Conservation (phyloP, 768 basidiomycete species). For the Hirschioporus abietinus region DNA sequence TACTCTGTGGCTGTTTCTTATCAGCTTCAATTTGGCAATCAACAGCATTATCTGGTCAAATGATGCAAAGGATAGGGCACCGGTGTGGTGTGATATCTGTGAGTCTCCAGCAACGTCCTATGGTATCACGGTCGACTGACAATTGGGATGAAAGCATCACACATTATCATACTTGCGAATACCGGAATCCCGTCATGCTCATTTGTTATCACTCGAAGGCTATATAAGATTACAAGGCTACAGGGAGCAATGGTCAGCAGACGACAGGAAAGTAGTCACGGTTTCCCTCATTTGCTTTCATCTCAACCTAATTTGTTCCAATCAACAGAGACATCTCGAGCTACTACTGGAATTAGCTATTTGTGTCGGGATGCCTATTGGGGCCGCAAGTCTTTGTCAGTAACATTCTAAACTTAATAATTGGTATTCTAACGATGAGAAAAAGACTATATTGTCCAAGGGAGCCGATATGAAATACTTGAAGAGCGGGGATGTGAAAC, state of each 20-base stretch:
- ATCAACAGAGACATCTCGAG: not conserved
- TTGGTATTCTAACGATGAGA: not conserved
- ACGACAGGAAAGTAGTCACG: conserved; percentile 34
- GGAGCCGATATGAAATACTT: not conserved
- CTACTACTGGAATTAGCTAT: not conserved
- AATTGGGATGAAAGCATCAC: not conserved
- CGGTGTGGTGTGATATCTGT: conserved; percentile 46
- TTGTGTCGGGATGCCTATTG: not conserved
- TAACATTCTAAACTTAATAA: not conserved
- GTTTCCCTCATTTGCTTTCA: not conserved
- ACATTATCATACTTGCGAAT: not conserved
- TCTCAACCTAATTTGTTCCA: not conserved
- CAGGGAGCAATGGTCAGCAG: conserved; percentile 44
- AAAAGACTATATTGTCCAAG: conserved; percentile 1
- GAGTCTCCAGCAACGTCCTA: not conserved
- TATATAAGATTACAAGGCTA: conserved; percentile 30
- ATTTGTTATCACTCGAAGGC: not conserved
- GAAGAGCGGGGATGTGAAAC: not conserved
- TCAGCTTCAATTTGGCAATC: conserved; percentile 53
- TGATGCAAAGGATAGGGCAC: conserved; percentile 41
- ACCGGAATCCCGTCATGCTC: not conserved
- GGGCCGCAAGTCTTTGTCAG: not conserved
- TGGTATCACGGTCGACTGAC: not conserved
- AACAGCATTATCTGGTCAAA: conserved; percentile 68
- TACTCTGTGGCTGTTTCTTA: conserved; percentile 61